Base-by-base conservation (phyloP, 106 monocot species). In the Triglochin maritima region DNA sequence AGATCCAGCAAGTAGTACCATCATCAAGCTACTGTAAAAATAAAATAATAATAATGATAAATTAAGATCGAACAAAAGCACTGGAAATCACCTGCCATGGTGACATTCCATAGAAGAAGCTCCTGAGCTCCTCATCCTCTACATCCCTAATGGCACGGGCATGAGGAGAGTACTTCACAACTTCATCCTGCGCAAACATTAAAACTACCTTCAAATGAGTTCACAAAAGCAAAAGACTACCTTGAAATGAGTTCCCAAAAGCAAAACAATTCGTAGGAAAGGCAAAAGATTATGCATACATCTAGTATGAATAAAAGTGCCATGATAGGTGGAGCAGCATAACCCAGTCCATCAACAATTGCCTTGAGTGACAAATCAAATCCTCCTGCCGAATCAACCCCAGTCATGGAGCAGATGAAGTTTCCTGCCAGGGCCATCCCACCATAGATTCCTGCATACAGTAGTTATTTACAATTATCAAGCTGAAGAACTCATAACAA, bases 111-210 rank as follows among this genome's bases (percentile, higher is more conserved):
- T 83, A 87, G 70, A 87, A 87, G 60, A 87, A 95, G 79, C 85
- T 95, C 62, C 95, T 65, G 45, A 95, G 87, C 81, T 95, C 95
- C 71, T 95, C 95, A 75, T 95, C 95, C 70, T 95, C 95, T 7
- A 90, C 95, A 74, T 95, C 95, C 69, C 95, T 85, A 64, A 95
- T 95, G 43, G 95, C 95, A 62, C 95, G 90, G 54, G 90, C 95
- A 77, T 95, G 87, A 10, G 94, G 95, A 2, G 95, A 95, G 63
- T 87, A 76, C 74, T 95, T 95, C 72, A 95, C 95, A 42, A 95
- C 83, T 74, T 95, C 95, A 85, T 95, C 95, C 95, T 95, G 64
- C 7, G 43, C 49, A 60, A 60, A 17, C 6, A 29, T 29, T 29
- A 29, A 29, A 29, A 29, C 29, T 29, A 29, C 47, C 46, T 17